These are phyloP conservation scores for Colletotrichum sp. DNA, from an alignment of 2,329 filamentous ascomycete genomes.

Conservation along the genomic window DNA sequence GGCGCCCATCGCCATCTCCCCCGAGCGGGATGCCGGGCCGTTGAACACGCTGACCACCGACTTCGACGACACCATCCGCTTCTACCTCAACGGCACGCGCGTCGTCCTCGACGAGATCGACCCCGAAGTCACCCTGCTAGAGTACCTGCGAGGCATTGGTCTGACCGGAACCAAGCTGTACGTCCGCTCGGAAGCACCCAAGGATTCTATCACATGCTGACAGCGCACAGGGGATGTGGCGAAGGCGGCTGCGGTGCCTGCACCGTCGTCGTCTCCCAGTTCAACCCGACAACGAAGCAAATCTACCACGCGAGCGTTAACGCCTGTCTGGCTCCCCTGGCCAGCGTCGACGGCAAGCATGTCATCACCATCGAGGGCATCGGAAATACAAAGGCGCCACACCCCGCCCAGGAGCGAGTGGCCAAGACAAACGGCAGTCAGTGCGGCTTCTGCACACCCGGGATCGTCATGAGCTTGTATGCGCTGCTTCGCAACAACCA, in stretches of 20 bases:
- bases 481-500: slow-evolving; percentile 87
- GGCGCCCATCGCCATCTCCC: slow-evolving; percentile 62
- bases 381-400: slow-evolving; percentile 83
- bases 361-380: slow-evolving; percentile 98
- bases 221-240: slow-evolving; percentile 73
- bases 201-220: background rate
- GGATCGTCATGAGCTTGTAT: slow-evolving; percentile 98
- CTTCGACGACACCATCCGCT: slow-evolving; percentile 87
- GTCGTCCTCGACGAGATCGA: slow-evolving; percentile 87
- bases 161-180: slow-evolving; percentile 92
- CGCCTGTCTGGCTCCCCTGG: slow-evolving; percentile 90
- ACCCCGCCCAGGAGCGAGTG: slow-evolving; percentile 89
- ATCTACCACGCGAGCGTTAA: slow-evolving; percentile 98
- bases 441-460: slow-evolving; percentile 93
- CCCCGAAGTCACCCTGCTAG: slow-evolving; percentile 88
- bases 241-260: slow-evolving; percentile 97
- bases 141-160: slow-evolving; percentile 91
- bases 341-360: slow-evolving; percentile 96
- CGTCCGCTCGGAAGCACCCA: slow-evolving; percentile 23
- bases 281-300: slow-evolving; percentile 88
- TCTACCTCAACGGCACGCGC: slow-evolving; percentile 94
- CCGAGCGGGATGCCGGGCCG: slow-evolving; percentile 42
- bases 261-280: slow-evolving; percentile 92
- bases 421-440: slow-evolving; percentile 92
- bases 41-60: slow-evolving; percentile 67